Percentiles rank a stretch among this genome's conserved stretches.
Conservation (phyloP, 1,284 basidiomycete genomes). For the Fomitiporia mediterranea region DNA sequence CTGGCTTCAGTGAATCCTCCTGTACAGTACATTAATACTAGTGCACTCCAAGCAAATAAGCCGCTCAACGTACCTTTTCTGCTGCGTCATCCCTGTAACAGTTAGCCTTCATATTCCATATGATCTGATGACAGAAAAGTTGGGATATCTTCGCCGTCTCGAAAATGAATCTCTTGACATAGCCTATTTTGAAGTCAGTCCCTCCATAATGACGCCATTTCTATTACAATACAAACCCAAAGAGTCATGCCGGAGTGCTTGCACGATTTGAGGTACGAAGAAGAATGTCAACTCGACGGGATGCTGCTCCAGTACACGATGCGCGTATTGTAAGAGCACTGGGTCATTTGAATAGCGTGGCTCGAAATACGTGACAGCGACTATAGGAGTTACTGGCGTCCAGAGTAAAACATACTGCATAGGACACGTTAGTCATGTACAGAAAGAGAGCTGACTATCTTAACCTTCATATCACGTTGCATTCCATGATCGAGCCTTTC, state of each 20-base stretch:
- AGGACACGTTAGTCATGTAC: not conserved
- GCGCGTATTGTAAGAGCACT: constrained; percentile 91
- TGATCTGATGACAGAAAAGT: constrained; percentile 98
- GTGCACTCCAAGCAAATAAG: too few species aligned
- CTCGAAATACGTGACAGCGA: constrained; percentile 86
- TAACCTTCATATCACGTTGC: constrained; percentile 70
- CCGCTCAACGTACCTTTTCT: constrained; percentile 71
- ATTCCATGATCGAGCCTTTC: constrained; percentile 56
- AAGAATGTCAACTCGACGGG: constrained; percentile 96
- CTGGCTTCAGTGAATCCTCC: constrained; percentile 95
- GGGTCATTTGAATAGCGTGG: constrained; percentile 81
- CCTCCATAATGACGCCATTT: not conserved
- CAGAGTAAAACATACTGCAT: constrained; percentile 81
- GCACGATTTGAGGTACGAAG: constrained; percentile 98
- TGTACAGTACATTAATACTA: constrained; percentile 33
- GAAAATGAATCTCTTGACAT: constrained; percentile 94
- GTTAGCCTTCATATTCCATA: constrained; percentile 99
- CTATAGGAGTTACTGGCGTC: constrained; percentile 85
- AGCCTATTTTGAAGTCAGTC: constrained; percentile 49
- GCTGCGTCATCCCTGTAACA: constrained; percentile 88
- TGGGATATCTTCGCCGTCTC: constrained; percentile 98
- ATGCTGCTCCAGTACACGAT: constrained; percentile 92
- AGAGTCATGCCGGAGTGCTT: constrained; percentile 86
- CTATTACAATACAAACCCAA: constrained; percentile 53
- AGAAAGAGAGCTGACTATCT: constrained; percentile 15